Evolutionary conservation across 805 yeast genomes (phyloP).

Genomic region (Wickerhamomyces subpelliculosus): DNA sequence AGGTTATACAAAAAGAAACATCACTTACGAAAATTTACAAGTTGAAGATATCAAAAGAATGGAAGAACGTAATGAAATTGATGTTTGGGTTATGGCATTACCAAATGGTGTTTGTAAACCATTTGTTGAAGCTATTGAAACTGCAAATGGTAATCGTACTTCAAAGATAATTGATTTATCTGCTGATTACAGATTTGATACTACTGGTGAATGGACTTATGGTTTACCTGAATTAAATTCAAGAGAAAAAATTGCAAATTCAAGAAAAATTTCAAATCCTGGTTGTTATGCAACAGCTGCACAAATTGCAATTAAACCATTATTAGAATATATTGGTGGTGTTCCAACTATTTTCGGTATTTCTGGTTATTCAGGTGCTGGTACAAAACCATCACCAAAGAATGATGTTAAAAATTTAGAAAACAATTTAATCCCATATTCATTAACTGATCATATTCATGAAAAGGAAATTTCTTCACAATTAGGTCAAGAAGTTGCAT

Average conservation of each 20-base stretch:
- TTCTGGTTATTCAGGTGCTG: conserved; percentile 98
- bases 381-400: conserved; percentile 96
- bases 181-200: conserved; percentile 94
- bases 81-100: conserved; percentile 98
- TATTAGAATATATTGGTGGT: conserved; percentile 60
- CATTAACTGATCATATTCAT: conserved; percentile 94
- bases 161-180: conserved; percentile 87
- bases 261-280: conserved; percentile 87
- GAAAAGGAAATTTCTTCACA: conserved; percentile 87
- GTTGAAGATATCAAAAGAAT: conserved; percentile 76
- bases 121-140: conserved; percentile 73
- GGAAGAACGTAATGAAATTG: conserved; percentile 74
- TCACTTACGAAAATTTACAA: conserved; percentile 79
- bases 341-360: conserved; percentile 89
- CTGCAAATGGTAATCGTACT: conserved; percentile 47
- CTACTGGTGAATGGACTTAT: conserved; percentile 81
- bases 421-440: conserved; percentile 89
- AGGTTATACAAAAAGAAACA: conserved; percentile 78
- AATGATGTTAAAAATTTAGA: conserved; percentile 71
- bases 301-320: conserved; percentile 86
- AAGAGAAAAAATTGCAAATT: conserved; percentile 57
- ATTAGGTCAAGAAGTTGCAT: conserved; percentile 74
- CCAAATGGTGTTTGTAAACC: conserved; percentile 97
- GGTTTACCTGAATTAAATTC: conserved; percentile 90
- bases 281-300: conserved; percentile 99